Percentiles rank a stretch among this genome's conserved stretches.
These are phyloP conservation scores for Gossypium longicalyx DNA, from an alignment of 345 rosid genomes.

Conservation along the genomic window DNA sequence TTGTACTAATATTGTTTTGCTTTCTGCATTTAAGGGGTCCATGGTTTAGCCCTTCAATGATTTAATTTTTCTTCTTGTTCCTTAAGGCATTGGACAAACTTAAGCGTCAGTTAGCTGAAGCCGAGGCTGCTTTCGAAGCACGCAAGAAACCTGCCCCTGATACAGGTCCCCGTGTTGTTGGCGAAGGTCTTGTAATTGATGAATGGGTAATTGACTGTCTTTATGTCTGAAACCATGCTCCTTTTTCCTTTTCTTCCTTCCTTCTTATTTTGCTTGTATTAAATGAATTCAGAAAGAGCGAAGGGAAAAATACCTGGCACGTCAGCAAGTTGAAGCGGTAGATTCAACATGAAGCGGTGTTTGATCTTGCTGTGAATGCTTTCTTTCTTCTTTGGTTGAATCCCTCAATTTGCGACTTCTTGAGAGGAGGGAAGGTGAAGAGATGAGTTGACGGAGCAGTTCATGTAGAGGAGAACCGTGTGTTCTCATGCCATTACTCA, in stretches of 20 bases:
- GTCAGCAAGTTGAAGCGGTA: conserved; percentile 64
- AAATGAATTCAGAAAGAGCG: conserved; percentile 67
- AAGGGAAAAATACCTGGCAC: conserved; percentile 89
- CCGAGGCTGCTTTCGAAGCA: conserved; percentile 87
- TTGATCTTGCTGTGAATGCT: not conserved
- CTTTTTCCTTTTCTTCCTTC: not conserved
- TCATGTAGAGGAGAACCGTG: not conserved
- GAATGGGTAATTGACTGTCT: conserved; percentile 73
- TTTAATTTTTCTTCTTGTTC: conserved; percentile 1
- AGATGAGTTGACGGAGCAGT: not conserved
- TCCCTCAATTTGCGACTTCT: conserved; percentile 10
- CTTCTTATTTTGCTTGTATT: not conserved
- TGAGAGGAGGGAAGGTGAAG: conserved; percentile 8
- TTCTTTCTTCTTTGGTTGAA: not conserved
- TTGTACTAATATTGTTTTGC: not conserved
- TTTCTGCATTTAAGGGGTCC: not conserved
- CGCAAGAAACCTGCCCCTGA: conserved; percentile 86
- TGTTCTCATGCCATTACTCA: conserved; percentile 15
- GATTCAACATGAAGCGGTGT: conserved; percentile 24
- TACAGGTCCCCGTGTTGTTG: conserved; percentile 67
- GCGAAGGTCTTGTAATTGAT: conserved; percentile 93
- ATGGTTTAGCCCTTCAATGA: not conserved
- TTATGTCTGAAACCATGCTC: not conserved
- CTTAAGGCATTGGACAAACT: conserved; percentile 71
- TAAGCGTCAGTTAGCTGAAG: conserved; percentile 80